phyloP scores from a whole-genome alignment of 1,284 basidiomycete genomes.

The Lignosus rhinocerotis region DNA sequence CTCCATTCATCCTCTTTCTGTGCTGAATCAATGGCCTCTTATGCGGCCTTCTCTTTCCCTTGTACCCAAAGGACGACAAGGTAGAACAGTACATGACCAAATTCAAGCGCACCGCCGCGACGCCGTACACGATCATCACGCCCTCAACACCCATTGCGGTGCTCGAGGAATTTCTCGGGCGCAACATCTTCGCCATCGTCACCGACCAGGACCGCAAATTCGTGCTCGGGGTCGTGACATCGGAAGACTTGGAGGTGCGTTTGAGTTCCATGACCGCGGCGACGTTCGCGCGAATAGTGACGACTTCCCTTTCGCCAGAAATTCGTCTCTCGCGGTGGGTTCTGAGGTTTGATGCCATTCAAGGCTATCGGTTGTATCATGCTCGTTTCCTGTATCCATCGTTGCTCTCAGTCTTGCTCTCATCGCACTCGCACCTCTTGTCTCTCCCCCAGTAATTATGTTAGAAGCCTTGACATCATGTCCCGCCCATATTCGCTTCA shows the following conservation, averaged over 20 bases:
- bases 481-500: conserved; percentile 4
- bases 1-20: conserved; percentile 3
- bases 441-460: not conserved
- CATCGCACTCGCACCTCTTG: not conserved
- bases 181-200: conserved; percentile 80
- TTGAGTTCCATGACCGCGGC: not conserved
- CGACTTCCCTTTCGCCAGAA: conserved; percentile 32
- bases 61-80: conserved; percentile 52
- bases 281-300: not conserved
- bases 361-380: not conserved
- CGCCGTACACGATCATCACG: conserved; percentile 79
- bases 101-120: conserved; percentile 68
- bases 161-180: conserved; percentile 71
- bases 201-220: conserved; percentile 84
- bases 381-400: conserved; percentile 6
- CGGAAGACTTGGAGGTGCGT: conserved; percentile 72
- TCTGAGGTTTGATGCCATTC: conserved; percentile 26
- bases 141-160: conserved; percentile 76
- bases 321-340: conserved; percentile 60
- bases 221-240: conserved; percentile 82
- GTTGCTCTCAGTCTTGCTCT: not conserved
- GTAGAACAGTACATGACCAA: conserved; percentile 71
- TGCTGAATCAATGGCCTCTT: not conserved
- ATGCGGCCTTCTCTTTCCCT: not conserved
- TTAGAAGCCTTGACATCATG: not conserved